Evolutionary conservation across 2,329 filamentous ascomycete genomes (phyloP).

Genomic region (Talaromyces sp.): DNA sequence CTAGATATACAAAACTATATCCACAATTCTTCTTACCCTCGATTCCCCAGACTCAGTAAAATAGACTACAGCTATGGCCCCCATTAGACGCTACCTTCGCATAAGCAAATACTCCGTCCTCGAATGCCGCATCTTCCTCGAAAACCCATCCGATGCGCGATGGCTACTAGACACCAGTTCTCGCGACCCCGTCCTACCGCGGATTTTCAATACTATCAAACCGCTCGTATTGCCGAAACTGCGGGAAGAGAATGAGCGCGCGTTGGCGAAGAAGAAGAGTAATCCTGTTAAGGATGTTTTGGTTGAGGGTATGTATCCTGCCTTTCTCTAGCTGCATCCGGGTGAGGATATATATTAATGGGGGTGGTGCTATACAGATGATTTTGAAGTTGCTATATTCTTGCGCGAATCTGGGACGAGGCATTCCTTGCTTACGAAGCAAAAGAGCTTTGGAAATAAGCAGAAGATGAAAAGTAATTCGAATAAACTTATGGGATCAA

Average conservation of each 20-base stretch:
- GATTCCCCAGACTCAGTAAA: not conserved
- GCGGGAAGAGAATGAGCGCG: conserved; percentile 72
- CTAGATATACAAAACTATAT: not conserved
- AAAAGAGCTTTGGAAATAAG: conserved; percentile 69
- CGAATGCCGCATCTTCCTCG: conserved; percentile 95
- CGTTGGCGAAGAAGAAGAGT: conserved; percentile 67
- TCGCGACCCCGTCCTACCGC: conserved; percentile 68
- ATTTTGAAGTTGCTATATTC: conserved; percentile 94
- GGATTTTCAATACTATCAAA: conserved; percentile 79
- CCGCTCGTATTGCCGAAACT: conserved; percentile 88
- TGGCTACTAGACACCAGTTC: conserved; percentile 78
- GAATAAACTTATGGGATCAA: conserved; percentile 58
- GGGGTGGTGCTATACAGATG: conserved; percentile 60
- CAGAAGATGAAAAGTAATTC: conserved; percentile 62
- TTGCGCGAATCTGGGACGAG: conserved; percentile 80
- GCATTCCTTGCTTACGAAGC: conserved; percentile 82
- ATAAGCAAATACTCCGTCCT: conserved; percentile 92
- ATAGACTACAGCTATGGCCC: conserved; percentile 64
- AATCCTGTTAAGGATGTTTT: conserved; percentile 86
- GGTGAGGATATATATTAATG: not conserved
- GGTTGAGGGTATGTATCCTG: conserved; percentile 60
- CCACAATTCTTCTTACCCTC: not conserved
- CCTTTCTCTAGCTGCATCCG: not conserved
- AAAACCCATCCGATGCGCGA: conserved; percentile 78
- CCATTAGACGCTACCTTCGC: conserved; percentile 81